Conservation (phyloP, 352 stramenopile species). For the Discostella stelligera region DNA sequence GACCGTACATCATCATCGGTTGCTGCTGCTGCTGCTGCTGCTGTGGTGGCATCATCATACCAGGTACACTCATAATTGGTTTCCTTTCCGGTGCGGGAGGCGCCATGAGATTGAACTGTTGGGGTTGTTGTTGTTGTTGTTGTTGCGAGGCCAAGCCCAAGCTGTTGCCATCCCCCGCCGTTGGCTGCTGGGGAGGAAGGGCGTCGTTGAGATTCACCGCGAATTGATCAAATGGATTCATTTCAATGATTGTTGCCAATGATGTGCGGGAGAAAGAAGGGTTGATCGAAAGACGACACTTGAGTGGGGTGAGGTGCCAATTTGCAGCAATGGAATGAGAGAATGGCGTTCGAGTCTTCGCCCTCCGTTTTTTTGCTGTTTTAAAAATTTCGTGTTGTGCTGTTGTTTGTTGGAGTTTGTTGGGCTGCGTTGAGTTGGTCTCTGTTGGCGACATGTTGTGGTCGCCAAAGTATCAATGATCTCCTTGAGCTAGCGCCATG, state of each 20-base stretch:
- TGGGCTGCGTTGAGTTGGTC: too few species aligned
- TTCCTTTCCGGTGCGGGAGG: constrained; percentile 2
- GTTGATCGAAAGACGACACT: neutral
- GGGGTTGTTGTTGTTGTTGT: constrained; percentile 1
- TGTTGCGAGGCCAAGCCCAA: neutral
- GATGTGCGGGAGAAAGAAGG: neutral
- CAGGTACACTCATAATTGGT: constrained; percentile 12
- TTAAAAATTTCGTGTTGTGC: too few species aligned
- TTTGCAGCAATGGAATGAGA: too few species aligned
- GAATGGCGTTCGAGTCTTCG: too few species aligned
- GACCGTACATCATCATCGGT: neutral
- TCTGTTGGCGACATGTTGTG: too few species aligned
- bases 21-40: constrained; percentile 6
- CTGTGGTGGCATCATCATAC: neutral
- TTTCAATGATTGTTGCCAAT: neutral
- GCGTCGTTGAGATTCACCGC: constrained; percentile 40
- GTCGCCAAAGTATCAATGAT: too few species aligned
- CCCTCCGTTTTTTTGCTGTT: too few species aligned
- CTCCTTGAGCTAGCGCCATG: too few species aligned
- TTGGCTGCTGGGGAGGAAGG: constrained; percentile 30
- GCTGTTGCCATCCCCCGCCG: neutral
- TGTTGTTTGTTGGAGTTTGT: too few species aligned
- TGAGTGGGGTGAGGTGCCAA: too few species aligned
- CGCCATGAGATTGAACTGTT: constrained; percentile 16
- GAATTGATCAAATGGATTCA: constrained; percentile 78